These are phyloP conservation scores for Arxiozyma telluris DNA, from an alignment of 1,139 yeast species.

Conservation along the genomic window DNA sequence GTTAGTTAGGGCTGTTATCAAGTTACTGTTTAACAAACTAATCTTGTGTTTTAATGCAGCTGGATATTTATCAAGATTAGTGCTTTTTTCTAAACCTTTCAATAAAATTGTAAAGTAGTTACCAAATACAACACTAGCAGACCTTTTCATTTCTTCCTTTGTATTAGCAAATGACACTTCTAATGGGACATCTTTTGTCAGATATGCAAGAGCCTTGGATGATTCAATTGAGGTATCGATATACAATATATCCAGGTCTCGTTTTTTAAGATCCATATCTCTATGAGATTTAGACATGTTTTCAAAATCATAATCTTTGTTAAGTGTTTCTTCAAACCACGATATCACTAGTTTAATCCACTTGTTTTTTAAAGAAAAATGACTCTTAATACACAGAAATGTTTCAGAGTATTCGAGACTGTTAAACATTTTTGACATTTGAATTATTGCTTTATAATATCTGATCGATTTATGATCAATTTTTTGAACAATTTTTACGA, in stretches of 20 bases:
- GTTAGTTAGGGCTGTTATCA: slow-evolving; percentile 60
- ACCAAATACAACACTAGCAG: slow-evolving; percentile 59
- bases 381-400: slow-evolving; percentile 44
- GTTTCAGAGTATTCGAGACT: slow-evolving; percentile 40
- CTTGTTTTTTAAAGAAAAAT: slow-evolving; percentile 48
- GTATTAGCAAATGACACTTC: slow-evolving; percentile 56
- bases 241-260: slow-evolving; percentile 48
- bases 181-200: slow-evolving; percentile 47
- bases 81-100: slow-evolving; percentile 59
- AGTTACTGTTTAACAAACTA: slow-evolving; percentile 49
- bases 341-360: slow-evolving; percentile 52
- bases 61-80: slow-evolving; percentile 29
- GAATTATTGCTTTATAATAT: slow-evolving; percentile 43
- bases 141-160: slow-evolving; percentile 46
- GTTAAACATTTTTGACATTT: slow-evolving; percentile 48
- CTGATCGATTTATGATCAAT: slow-evolving; percentile 31
- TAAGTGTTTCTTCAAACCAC: slow-evolving; percentile 56
- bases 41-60: slow-evolving; percentile 43
- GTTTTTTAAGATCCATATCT: slow-evolving; percentile 27
- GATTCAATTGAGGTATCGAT: slow-evolving; percentile 61
- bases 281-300: slow-evolving; percentile 27
- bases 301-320: slow-evolving; percentile 29
- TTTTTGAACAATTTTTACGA: slow-evolving; percentile 33
- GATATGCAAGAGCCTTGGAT: slow-evolving; percentile 46
- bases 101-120: slow-evolving; percentile 64